phyloP scores from a whole-genome alignment of 1,139 yeast genomes.

The Saccharomyces hybrid region DNA sequence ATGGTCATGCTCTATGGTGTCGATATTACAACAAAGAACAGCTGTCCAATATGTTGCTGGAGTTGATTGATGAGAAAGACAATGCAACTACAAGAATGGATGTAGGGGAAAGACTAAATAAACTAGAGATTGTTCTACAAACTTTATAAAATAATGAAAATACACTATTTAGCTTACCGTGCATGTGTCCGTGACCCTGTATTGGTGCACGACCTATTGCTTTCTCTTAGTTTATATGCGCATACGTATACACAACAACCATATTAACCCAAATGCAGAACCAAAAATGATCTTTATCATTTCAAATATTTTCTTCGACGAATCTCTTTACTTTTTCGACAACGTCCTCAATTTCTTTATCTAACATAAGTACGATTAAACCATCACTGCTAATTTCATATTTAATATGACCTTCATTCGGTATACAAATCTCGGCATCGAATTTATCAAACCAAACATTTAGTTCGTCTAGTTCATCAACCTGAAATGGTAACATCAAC shows the following conservation, averaged over 20 bases:
- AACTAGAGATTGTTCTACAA: slow-evolving; percentile 6
- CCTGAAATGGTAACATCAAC: slow-evolving; percentile 30
- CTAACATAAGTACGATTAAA: slow-evolving; percentile 52
- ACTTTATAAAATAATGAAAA: slow-evolving; percentile 1
- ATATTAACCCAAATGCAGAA: neutral
- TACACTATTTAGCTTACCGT: neutral
- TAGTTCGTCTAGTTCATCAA: slow-evolving; percentile 51
- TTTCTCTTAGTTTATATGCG: neutral
- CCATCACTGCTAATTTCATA: slow-evolving; percentile 72
- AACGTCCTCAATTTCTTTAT: slow-evolving; percentile 26
- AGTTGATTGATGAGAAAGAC: neutral
- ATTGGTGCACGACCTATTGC: neutral
- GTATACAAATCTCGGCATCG: slow-evolving; percentile 53
- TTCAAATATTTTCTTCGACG: slow-evolving; percentile 13
- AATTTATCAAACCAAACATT: slow-evolving; percentile 56
- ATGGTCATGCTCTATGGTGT: slow-evolving; percentile 19
- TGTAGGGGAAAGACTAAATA: slow-evolving; percentile 3
- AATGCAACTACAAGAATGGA: neutral
- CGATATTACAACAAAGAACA: slow-evolving; percentile 11
- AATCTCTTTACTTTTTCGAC: slow-evolving; percentile 26
- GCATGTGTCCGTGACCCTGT: neutral
- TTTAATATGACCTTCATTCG: slow-evolving; percentile 59
- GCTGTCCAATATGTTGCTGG: slow-evolving; percentile 7
- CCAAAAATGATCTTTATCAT: neutral
- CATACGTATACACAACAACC: neutral